Percentiles rank a stretch among this genome's conserved stretches.
phyloP scores from a whole-genome alignment of 768 basidiomycete species.

The Coprinopsis cinerea region DNA sequence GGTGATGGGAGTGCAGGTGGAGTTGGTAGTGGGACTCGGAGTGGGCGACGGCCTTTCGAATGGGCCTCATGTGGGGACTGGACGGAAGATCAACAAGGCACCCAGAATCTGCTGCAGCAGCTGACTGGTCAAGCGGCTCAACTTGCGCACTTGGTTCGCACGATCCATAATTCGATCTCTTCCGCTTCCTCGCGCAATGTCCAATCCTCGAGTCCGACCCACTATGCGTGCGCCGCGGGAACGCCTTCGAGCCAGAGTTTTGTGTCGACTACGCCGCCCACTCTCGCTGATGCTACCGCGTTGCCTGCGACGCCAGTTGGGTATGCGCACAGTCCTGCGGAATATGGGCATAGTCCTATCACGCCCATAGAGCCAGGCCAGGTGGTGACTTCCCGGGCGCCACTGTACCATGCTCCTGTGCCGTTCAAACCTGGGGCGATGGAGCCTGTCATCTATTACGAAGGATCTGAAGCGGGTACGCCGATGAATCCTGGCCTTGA shows the following conservation, averaged over 20 bases:
- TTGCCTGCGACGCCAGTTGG: too few relatives aligned
- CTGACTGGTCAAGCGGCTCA: conserved; percentile 60
- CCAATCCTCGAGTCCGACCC: background rate
- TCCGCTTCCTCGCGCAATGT: too few relatives aligned
- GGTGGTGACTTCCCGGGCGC: too few relatives aligned
- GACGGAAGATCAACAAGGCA: conserved; percentile 71
- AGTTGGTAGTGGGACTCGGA: too few relatives aligned
- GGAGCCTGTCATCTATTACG: background rate
- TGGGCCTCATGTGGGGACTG: conserved; percentile 72
- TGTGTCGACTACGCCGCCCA: too few relatives aligned
- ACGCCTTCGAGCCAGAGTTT: too few relatives aligned
- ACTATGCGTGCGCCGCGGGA: background rate
- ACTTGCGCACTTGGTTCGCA: conserved; percentile 51
- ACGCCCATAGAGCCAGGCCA: too few relatives aligned
- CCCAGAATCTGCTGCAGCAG: conserved; percentile 55
- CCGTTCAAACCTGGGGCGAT: background rate
- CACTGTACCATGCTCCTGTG: background rate
- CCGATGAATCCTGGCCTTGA: background rate
- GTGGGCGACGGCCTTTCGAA: conserved; percentile 27
- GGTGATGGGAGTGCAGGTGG: too few relatives aligned
- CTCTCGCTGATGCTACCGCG: too few relatives aligned
- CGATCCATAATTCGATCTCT: conserved; percentile 21
- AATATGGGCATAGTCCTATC: too few relatives aligned
- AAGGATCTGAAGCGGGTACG: background rate
- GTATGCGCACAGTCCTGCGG: too few relatives aligned